Evolutionary conservation across 495 filamentous ascomycete species (phyloP).

Genomic region (Clavariopsis aquatica): DNA sequence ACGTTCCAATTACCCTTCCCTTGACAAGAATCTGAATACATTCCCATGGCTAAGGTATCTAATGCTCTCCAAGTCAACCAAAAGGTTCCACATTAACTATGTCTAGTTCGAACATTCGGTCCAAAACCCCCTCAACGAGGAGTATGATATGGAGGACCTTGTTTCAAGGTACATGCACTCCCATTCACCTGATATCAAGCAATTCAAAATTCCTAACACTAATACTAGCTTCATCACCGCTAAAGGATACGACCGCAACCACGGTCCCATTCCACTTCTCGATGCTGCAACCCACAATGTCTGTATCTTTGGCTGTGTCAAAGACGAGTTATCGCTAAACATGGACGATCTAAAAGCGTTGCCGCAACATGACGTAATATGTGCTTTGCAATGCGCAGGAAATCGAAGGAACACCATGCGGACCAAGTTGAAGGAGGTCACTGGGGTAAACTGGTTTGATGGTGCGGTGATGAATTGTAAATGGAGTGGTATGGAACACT

Average conservation of each 20-base stretch:
- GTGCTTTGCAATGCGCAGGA: slow-evolving; percentile 63
- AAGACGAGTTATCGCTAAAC: slow-evolving; percentile 26
- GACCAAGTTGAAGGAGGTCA: slow-evolving; percentile 59
- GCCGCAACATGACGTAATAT: slow-evolving; percentile 56
- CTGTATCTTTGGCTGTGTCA: slow-evolving; percentile 43
- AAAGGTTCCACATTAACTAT: background rate
- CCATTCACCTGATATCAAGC: background rate
- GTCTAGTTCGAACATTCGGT: slow-evolving; percentile 45
- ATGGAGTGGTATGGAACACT: slow-evolving; percentile 48
- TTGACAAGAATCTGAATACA: background rate
- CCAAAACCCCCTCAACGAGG: slow-evolving; percentile 51
- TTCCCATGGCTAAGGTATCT: background rate
- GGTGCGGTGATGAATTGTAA: slow-evolving; percentile 64
- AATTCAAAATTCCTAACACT: background rate
- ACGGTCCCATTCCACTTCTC: slow-evolving; percentile 54
- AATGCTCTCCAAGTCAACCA: background rate
- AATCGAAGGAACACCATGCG: slow-evolving; percentile 68
- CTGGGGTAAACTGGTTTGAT: slow-evolving; percentile 65
- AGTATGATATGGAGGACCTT: slow-evolving; percentile 48
- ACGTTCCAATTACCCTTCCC: too few relatives aligned
- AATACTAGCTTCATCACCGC: slow-evolving; percentile 50
- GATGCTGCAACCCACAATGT: slow-evolving; percentile 48
- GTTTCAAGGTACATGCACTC: slow-evolving; percentile 41
- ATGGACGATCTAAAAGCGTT: slow-evolving; percentile 30
- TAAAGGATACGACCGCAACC: slow-evolving; percentile 55